Conservation (phyloP, 2,329 filamentous ascomycete species). For the Didymella keratinophila region DNA sequence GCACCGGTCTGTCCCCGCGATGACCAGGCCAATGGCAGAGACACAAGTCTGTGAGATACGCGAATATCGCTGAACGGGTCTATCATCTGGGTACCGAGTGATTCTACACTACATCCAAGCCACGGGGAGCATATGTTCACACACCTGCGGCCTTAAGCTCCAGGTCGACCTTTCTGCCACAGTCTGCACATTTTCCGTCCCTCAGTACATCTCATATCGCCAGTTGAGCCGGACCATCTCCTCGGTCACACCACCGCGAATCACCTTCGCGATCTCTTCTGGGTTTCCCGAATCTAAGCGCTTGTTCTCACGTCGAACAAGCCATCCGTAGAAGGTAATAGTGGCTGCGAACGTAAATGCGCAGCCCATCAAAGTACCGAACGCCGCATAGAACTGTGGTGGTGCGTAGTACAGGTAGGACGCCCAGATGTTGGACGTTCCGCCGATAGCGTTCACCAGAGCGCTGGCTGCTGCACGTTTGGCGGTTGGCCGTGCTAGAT, state of each 20-base stretch:
- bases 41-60: not conserved
- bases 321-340: slow-evolving; percentile 33
- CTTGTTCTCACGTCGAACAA: slow-evolving; percentile 32
- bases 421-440: slow-evolving; percentile 34
- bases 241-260: slow-evolving; percentile 33
- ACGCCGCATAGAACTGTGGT: slow-evolving; percentile 34
- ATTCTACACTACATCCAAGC: not conserved
- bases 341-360: slow-evolving; percentile 28
- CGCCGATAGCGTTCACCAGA: slow-evolving; percentile 32
- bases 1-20: not conserved
- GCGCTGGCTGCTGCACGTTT: slow-evolving; percentile 35
- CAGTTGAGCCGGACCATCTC: slow-evolving; percentile 33
- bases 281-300: slow-evolving; percentile 30
- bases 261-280: slow-evolving; percentile 32
- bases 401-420: slow-evolving; percentile 37
- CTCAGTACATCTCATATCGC: slow-evolving; percentile 36
- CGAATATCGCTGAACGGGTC: not conserved
- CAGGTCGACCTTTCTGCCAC: not conserved
- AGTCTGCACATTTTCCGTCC: not conserved
- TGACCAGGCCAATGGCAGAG: not conserved
- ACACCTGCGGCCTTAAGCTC: not conserved
- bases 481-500: slow-evolving; percentile 31
- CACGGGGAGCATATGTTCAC: not conserved
- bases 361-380: slow-evolving; percentile 34
- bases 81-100: not conserved